Evolutionary conservation across 31 red algal species (phyloP).

Genomic region (Asparagopsis taxiformis): DNA sequence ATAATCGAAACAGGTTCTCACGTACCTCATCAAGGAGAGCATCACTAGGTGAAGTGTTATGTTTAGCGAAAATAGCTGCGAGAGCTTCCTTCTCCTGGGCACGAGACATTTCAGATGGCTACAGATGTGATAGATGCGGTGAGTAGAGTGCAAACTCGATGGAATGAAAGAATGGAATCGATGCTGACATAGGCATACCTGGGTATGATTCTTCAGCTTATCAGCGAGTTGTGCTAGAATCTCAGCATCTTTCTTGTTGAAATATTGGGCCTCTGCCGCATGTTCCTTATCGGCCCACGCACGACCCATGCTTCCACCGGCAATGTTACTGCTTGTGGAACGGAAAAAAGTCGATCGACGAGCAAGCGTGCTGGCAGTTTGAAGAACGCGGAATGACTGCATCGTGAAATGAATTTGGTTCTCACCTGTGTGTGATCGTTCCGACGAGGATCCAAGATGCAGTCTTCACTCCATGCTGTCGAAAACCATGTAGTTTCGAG

Average conservation of each 20-base stretch:
- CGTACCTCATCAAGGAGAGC: constrained; percentile 62
- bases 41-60: constrained; percentile 26
- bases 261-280: constrained; percentile 53
- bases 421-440: no score
- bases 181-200: constrained; percentile 8
- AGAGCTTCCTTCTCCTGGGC: constrained; percentile 19
- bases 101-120: constrained; percentile 26
- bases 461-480: no score
- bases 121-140: background rate
- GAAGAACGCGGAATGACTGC: no score
- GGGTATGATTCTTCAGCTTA: constrained; percentile 50
- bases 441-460: no score
- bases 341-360: background rate
- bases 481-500: no score
- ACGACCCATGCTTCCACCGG: constrained; percentile 51
- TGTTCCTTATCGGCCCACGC: constrained; percentile 67
- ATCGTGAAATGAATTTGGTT: no score
- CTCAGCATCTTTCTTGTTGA: constrained; percentile 66
- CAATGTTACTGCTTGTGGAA: constrained; percentile 38
- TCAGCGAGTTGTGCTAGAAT: constrained; percentile 50
- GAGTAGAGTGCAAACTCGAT: constrained; percentile 1
- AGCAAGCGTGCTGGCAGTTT: no score
- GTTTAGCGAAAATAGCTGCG: constrained; percentile 42
- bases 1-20: background rate
- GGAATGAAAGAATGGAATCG: background rate